Evolutionary conservation across 2,329 filamentous ascomycete species (phyloP), one percentile per base, ranked within the genome.

Genomic region (Aschersonia sp.): DNA sequence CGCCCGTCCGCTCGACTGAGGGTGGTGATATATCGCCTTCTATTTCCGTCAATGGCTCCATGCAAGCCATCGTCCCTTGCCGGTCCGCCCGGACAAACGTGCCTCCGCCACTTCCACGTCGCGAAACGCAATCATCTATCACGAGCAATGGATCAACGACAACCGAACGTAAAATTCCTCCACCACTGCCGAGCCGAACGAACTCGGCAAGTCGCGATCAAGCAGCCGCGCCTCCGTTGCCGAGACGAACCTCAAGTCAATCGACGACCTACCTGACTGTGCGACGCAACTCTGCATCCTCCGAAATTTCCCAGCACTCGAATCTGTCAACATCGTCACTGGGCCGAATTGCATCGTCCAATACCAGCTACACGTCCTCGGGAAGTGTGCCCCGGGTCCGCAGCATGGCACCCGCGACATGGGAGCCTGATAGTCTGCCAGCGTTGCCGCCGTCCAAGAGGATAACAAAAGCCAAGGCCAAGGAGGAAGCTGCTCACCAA

Each of bases 251-350:
- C 2, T 73, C 72, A 2, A 60, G 65, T 5, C 69, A 74, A 51
- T 59, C 62, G 6, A 53, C 48, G 32, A 60, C 48, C 32, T 47
- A 61, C 10, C 58, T 72, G 35, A 59, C 59, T 29, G 62, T 62
- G 4, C 69, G 77, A 30, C 70, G 74, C 48, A 73, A 68, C 45
- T 82, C 79, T 20, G 72, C 73, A 42, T 74, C 77, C 0, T 82
- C 78, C 2, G 75, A 77, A 31, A 55, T 71, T 9, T 81, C 77
- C 2, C 65, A 73, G 49, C 63, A 70, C 40, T 82, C 77, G 5
- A 68, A 67, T 9, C 56, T 75, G 12, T 81, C 78, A 4, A 70
- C 67, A 1, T 58, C 74, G 29, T 80, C 77, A 1, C 53, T 75
- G 42, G 69, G 66, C 35, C 64, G 64, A 5, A 63, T 65, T 3